Evolutionary conservation across 1,284 basidiomycete species (phyloP), one percentile per base, ranked within the genome.

Genomic region (Puccinia coronata): DNA sequence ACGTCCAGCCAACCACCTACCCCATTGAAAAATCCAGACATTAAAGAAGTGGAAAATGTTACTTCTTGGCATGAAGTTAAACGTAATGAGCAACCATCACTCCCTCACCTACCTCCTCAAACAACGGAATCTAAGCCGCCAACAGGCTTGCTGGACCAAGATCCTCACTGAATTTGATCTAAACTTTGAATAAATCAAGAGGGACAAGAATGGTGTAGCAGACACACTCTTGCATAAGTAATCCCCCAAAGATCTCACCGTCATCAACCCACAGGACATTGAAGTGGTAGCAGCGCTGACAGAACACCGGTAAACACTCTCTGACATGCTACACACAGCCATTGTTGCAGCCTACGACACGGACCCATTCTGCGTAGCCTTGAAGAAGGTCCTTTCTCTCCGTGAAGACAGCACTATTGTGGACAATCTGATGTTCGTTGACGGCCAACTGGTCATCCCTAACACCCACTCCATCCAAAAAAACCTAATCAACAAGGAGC

Each of bases 91-190:
- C n/a, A n/a, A n/a, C n/a, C n/a, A n/a, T n/a, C n/a, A n/a, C n/a
- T n/a, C n/a, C n/a, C n/a, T n/a, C n/a, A n/a, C n/a, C n/a, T n/a
- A n/a, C n/a, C n/a, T n/a, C n/a, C n/a, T n/a, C n/a, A n/a, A n/a
- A n/a, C n/a, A n/a, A n/a, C n/a, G n/a, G n/a, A n/a, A n/a, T n/a
- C n/a, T n/a, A n/a, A n/a, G n/a, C n/a, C n/a, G n/a, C n/a, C n/a
- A n/a, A n/a, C n/a, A n/a, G n/a, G 43, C 16, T 16, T 83, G 85
- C 0, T 89, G 88, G 88, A 83, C 85, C 79, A 86, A 88, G 73
- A 83, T 84, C 14, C 53, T 89, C 2, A 65, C 83, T 0, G 85
- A 88, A 28, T 89, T 85, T 43, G 61, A 76, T 6, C 39, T 76
- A 23, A 18, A 25, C 23, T 51, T 88, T 28, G 65, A 81, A 0